A percentile compares a stretch with the other conserved stretches of the same genome.
phyloP scores from a whole-genome alignment of 495 filamentous ascomycete species.

The Cudoniella acicularis region DNA sequence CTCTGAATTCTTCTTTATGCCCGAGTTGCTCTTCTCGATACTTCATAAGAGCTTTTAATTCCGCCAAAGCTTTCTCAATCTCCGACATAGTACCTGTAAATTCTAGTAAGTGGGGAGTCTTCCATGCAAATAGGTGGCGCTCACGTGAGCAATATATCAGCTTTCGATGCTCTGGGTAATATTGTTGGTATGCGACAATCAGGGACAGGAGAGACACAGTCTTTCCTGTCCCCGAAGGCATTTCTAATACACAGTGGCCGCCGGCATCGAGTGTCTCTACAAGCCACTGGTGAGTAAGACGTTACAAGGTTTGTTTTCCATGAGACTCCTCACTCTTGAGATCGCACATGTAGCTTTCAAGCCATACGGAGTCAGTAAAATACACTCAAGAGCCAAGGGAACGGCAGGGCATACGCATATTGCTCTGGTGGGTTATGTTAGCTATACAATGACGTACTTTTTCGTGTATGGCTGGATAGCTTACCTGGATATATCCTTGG shows the following conservation, averaged over 20 bases:
- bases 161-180: conserved; percentile 86
- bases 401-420: conserved; percentile 64
- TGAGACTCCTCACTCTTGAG: conserved; percentile 65
- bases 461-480: conserved; percentile 9
- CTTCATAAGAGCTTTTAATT: conserved; percentile 91
- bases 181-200: conserved; percentile 93
- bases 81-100: conserved; percentile 73
- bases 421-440: conserved; percentile 52
- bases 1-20: conserved; percentile 85
- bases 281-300: conserved; percentile 5
- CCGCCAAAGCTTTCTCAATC: conserved; percentile 92
- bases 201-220: conserved; percentile 92
- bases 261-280: conserved; percentile 83
- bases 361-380: conserved; percentile 5
- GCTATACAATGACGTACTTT: neutral
- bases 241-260: conserved; percentile 97
- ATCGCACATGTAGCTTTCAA: conserved; percentile 86
- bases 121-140: conserved; percentile 22
- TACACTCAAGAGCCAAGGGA: neutral
- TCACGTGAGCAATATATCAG: conserved; percentile 96
- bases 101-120: neutral
- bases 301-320: neutral
- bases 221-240: conserved; percentile 99
- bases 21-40: conserved; percentile 85
- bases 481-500: conserved; percentile 88